phyloP scores from a whole-genome alignment of 352 stramenopile species.

The Pythium periplocum region DNA sequence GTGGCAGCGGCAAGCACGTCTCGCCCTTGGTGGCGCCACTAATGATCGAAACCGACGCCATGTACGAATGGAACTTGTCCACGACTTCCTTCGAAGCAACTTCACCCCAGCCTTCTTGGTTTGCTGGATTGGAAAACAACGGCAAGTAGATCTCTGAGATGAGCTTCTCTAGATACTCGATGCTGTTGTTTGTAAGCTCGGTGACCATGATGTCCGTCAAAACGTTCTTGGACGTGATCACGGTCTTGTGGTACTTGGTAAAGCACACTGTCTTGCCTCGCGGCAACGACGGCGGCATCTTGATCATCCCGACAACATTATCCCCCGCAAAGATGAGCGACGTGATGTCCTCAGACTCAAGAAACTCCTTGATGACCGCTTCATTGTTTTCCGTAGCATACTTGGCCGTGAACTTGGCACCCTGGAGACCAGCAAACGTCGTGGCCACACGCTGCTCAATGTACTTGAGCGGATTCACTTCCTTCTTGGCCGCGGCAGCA shows the following conservation, averaged over 20 bases:
- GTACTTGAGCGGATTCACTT: constrained; percentile 72
- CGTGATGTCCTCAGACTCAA: constrained; percentile 80
- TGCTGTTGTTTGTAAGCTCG: constrained; percentile 84
- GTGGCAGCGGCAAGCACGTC: constrained; percentile 94
- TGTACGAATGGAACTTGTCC: constrained; percentile 96
- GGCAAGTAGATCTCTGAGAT: constrained; percentile 95
- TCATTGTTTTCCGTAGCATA: constrained; percentile 82
- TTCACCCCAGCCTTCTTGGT: constrained; percentile 95
- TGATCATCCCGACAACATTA: constrained; percentile 76
- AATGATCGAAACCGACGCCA: constrained; percentile 95
- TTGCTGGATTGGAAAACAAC: constrained; percentile 93
- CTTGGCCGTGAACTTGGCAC: constrained; percentile 75
- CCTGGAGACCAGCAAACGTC: constrained; percentile 47
- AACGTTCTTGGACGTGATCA: constrained; percentile 82
- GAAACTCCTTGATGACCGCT: constrained; percentile 84
- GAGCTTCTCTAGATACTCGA: constrained; percentile 94
- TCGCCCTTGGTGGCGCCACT: constrained; percentile 96
- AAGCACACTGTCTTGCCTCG: constrained; percentile 90
- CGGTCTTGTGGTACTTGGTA: constrained; percentile 84
- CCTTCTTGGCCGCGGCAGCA: constrained; percentile 38
- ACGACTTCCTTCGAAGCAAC: constrained; percentile 96
- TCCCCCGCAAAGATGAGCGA: constrained; percentile 89
- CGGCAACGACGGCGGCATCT: constrained; percentile 84
- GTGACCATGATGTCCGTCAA: constrained; percentile 84
- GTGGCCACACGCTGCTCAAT: constrained; percentile 80